Evolutionary conservation across 768 basidiomycete species (phyloP), one percentile per base, ranked within the genome.

Genomic region (Floccularia luteovirens): DNA sequence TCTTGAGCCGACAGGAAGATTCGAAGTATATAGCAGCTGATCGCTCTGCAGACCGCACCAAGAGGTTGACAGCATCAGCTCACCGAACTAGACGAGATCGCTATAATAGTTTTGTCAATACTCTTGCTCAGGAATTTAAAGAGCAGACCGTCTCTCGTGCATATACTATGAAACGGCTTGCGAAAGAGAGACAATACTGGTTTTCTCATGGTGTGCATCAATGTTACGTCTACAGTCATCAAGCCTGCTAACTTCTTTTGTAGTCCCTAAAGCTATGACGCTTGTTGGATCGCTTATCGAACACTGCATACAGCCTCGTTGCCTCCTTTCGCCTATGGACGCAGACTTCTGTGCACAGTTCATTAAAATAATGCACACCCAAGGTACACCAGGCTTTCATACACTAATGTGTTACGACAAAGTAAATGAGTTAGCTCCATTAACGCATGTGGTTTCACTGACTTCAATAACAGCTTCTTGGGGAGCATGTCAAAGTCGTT

Each of bases 241-340:
- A 28, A 38, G 6, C n/a, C n/a, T n/a, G n/a, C 37, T 46, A 2
- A 40, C 25, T 34, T 24, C 39, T 39, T 46, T 39, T 27, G 6
- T 41, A 74, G 74, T 57, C 4, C 59, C 69, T 3, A 73, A 70
- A 50, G 66, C 74, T 3, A 58, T 60, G 1, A 59, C 67, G 3
- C 68, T 89, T 28, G 74, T 75, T 4, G 66, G 70, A 19, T 69
- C 77, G 3, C 66, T 91, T 42, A 82, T 90, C 45, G 89, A 96
- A 54, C 79, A 94, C 53, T 98, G 96, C 56, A 79, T 99, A 45
- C 83, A 88, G 53, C 94, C 96, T 8, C 79, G 96, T 21, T 86
- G 84, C 48, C 66, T 97, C 28, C 65, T 97, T n/a, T 94, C 94
- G 0, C 92, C 92, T 0, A 89, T 92, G 78, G 96, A 99, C 59